Percentiles rank a stretch among this genome's conserved stretches.
phyloP scores from a whole-genome alignment of 331 rosid genomes.

The Quercus lobata region DNA sequence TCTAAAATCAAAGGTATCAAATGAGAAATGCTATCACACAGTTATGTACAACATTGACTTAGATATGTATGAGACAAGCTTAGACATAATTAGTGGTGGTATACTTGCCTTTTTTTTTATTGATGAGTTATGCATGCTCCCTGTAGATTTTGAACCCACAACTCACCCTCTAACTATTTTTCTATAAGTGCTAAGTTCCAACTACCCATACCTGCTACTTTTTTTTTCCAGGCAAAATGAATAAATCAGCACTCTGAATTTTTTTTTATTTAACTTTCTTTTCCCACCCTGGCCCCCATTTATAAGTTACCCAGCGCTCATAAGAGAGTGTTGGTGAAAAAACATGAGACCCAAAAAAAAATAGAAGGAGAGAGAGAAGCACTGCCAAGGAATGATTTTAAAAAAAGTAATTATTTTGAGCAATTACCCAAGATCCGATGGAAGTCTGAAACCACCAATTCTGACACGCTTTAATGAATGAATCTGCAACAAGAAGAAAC shows the following conservation, averaged over 20 bases:
- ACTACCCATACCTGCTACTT: too few relatives aligned
- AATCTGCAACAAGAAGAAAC: conserved; percentile 53
- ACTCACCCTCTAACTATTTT: not conserved
- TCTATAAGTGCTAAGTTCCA: too few relatives aligned
- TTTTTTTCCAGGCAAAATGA: too few relatives aligned
- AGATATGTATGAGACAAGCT: not conserved
- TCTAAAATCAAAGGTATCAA: not conserved
- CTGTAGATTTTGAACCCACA: too few relatives aligned
- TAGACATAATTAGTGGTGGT: not conserved
- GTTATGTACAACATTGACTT: not conserved
- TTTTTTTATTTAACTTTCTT: too few relatives aligned
- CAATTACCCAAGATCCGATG: conserved; percentile 81
- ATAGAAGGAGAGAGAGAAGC: not conserved
- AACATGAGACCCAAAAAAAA: not conserved
- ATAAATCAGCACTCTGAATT: too few relatives aligned
- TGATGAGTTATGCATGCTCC: too few relatives aligned
- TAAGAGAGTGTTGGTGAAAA: not conserved
- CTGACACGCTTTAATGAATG: conserved; percentile 84
- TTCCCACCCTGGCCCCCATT: too few relatives aligned
- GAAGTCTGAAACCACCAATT: conserved; percentile 80
- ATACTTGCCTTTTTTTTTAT: too few relatives aligned
- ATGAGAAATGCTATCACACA: not conserved
- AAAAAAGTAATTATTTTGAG: not conserved
- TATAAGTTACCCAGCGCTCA: not conserved
- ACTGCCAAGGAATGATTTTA: conserved; percentile 3